These are phyloP conservation scores for Globisporangium iwayamae DNA, from an alignment of 352 stramenopile genomes.

Conservation along the genomic window DNA sequence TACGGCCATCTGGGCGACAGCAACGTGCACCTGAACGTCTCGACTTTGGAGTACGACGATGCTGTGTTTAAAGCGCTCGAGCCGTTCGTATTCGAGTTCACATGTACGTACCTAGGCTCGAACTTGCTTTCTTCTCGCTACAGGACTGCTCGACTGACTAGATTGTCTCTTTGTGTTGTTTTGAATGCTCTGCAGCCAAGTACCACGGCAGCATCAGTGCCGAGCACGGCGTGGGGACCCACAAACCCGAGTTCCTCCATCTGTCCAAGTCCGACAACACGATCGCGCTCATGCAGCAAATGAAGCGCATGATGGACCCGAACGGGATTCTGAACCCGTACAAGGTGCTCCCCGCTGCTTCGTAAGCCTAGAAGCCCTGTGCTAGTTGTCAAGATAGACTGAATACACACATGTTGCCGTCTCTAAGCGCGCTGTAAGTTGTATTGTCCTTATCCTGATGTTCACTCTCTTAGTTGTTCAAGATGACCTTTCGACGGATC, in stretches of 20 bases:
- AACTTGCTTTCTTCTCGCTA: not conserved
- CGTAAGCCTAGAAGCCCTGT: not conserved
- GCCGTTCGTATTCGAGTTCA: slow-evolving; percentile 82
- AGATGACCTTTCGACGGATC: too few relatives aligned
- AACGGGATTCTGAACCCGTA: slow-evolving; percentile 96
- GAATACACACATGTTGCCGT: too few relatives aligned
- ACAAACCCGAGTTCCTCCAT: slow-evolving; percentile 90
- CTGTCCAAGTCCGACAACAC: slow-evolving; percentile 78
- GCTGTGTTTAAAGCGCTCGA: slow-evolving; percentile 59
- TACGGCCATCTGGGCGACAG: slow-evolving; percentile 96
- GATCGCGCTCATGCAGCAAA: slow-evolving; percentile 89
- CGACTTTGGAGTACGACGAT: slow-evolving; percentile 60
- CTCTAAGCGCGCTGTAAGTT: too few relatives aligned
- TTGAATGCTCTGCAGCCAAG: slow-evolving; percentile 29
- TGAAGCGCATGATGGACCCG: slow-evolving; percentile 95
- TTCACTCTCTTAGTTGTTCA: too few relatives aligned
- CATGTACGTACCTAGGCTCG: slow-evolving; percentile 28
- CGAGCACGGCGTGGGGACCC: slow-evolving; percentile 95
- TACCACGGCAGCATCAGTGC: slow-evolving; percentile 94
- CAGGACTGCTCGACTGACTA: not conserved
- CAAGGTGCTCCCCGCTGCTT: slow-evolving; percentile 77
- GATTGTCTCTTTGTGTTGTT: not conserved
- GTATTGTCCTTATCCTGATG: too few relatives aligned
- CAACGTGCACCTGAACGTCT: slow-evolving; percentile 97
- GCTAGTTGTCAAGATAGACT: too few relatives aligned